Conservation (phyloP, 2,329 filamentous ascomycete species). For the Berkeleyomyces basicola region DNA sequence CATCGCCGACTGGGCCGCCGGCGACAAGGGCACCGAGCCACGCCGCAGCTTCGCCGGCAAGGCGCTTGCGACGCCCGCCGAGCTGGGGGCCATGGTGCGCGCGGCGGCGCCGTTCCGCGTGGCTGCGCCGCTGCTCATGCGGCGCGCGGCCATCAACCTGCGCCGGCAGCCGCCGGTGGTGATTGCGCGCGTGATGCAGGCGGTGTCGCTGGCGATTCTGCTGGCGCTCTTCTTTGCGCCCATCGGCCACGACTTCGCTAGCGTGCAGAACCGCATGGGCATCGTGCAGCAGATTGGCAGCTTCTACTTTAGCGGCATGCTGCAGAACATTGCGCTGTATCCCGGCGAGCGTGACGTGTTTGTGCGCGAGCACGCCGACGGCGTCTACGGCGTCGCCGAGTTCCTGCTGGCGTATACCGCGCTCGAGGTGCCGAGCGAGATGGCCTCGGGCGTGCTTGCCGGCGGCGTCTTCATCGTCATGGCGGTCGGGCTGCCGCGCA, state of each 20-base stretch:
- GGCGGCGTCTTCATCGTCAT: constrained; percentile 46
- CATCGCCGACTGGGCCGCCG: constrained; percentile 38
- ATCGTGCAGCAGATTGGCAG: constrained; percentile 57
- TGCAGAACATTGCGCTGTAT: constrained; percentile 63
- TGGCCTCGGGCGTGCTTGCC: constrained; percentile 48
- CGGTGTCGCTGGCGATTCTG: constrained; percentile 45
- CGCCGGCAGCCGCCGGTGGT: constrained; percentile 48
- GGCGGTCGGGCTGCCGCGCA: constrained; percentile 47
- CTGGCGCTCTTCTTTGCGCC: constrained; percentile 57
- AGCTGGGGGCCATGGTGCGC: constrained; percentile 51
- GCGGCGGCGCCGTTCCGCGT: constrained; percentile 42
- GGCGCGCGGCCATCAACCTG: constrained; percentile 52
- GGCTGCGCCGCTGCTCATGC: constrained; percentile 51
- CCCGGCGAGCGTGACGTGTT: constrained; percentile 59
- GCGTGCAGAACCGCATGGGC: constrained; percentile 56
- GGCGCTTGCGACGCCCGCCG: constrained; percentile 48
- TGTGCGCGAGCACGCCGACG: constrained; percentile 59
- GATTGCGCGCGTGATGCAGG: constrained; percentile 49
- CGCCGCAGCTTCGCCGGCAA: not conserved
- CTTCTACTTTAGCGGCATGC: constrained; percentile 61
- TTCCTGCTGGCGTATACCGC: constrained; percentile 56
- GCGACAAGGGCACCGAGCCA: not conserved
- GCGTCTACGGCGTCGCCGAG: constrained; percentile 52
- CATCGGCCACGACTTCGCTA: constrained; percentile 48
- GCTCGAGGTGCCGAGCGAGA: constrained; percentile 56